Conservation (phyloP, 2,329 filamentous ascomycete genomes). For the Colletotrichum higginsianum region DNA sequence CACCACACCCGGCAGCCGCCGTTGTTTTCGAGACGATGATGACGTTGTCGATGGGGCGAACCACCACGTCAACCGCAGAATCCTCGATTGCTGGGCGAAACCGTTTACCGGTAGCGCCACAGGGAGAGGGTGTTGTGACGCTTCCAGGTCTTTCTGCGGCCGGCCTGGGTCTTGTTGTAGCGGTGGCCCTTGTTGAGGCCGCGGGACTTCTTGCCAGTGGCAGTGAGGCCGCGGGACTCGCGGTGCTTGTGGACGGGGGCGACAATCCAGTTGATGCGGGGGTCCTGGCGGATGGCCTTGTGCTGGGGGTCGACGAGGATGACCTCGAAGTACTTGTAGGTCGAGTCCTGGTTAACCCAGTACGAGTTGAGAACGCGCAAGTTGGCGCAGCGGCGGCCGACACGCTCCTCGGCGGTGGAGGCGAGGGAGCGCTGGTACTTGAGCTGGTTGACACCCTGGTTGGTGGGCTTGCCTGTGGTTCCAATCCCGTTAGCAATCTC, state of each 20-base stretch:
- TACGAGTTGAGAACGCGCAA: slow-evolving; percentile 99
- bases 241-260: slow-evolving; percentile 99
- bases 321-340: slow-evolving; percentile 99
- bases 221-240: slow-evolving; percentile 96
- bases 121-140: slow-evolving; percentile 99
- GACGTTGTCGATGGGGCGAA: slow-evolving; percentile 24
- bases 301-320: slow-evolving; percentile 99
- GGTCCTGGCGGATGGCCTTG: slow-evolving; percentile 99
- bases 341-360: slow-evolving; percentile 99
- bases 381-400: slow-evolving; percentile 98
- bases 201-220: slow-evolving; percentile 99
- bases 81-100: slow-evolving; percentile 26
- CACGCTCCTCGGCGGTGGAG: slow-evolving; percentile 99
- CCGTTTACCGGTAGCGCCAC: slow-evolving; percentile 92
- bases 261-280: slow-evolving; percentile 99
- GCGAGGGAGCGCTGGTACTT: slow-evolving; percentile 99
- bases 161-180: slow-evolving; percentile 98
- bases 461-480: slow-evolving; percentile 95
- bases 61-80: slow-evolving; percentile 18
- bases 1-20: slow-evolving; percentile 26
- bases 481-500: slow-evolving; percentile 44
- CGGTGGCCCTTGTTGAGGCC: slow-evolving; percentile 99
- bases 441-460: slow-evolving; percentile 99
- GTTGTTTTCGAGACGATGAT: slow-evolving; percentile 13
- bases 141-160: slow-evolving; percentile 99